Conservation (phyloP, 768 basidiomycete species). For the Amanita pallidorosea region DNA sequence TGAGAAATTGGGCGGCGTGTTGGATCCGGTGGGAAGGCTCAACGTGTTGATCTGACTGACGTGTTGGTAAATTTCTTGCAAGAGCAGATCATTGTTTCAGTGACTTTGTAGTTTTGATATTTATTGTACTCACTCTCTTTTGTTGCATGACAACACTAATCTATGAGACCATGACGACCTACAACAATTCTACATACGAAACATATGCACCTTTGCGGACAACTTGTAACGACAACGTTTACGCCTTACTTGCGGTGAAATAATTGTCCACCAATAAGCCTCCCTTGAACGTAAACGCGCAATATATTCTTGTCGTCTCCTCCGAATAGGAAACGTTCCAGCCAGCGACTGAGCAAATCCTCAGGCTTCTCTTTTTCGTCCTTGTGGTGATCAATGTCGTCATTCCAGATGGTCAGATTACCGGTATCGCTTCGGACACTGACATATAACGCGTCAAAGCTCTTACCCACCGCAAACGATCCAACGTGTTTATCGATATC, state of each 20-base stretch:
- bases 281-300: slow-evolving; percentile 78
- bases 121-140: no score
- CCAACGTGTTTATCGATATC: slow-evolving; percentile 58
- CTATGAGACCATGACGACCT: no score
- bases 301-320: slow-evolving; percentile 81
- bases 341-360: slow-evolving; percentile 37
- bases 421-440: slow-evolving; percentile 40
- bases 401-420: slow-evolving; percentile 41
- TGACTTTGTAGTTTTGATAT: no score
- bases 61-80: no score
- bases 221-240: background rate
- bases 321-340: slow-evolving; percentile 81
- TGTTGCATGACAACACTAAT: no score
- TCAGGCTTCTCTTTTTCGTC: slow-evolving; percentile 15
- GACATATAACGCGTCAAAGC: slow-evolving; percentile 83
- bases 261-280: slow-evolving; percentile 60
- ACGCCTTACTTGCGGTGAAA: slow-evolving; percentile 6
- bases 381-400: slow-evolving; percentile 8
- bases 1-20: no score
- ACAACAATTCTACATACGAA: no score
- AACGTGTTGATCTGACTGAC: no score
- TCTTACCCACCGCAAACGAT: slow-evolving; percentile 70
- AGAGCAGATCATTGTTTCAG: no score
- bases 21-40: no score
- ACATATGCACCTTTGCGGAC: no score